These are phyloP conservation scores for Glycine tomentella DNA, from an alignment of 306 rosid species.

Conservation along the genomic window DNA sequence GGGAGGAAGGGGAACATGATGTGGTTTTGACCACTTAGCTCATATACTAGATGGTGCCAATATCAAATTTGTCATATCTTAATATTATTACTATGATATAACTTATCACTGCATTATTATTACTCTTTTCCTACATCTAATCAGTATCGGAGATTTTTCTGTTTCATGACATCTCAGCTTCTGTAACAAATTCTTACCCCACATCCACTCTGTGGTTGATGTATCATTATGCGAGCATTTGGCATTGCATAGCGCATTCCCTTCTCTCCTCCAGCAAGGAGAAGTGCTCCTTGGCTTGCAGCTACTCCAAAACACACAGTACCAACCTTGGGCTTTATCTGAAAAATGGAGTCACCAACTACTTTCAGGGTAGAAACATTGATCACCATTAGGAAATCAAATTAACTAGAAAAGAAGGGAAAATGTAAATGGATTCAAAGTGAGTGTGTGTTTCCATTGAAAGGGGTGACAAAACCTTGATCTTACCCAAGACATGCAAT, in stretches of 20 bases:
- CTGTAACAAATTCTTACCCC: constrained; percentile 67
- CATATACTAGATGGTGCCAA: constrained; percentile 2
- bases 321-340: constrained; percentile 99
- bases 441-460: background rate
- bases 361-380: constrained; percentile 31
- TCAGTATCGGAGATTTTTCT: constrained; percentile 22
- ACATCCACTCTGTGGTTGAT: constrained; percentile 95
- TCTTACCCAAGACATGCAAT: constrained; percentile 99
- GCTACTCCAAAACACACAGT: constrained; percentile 94
- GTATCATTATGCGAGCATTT: constrained; percentile 95
- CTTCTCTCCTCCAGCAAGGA: constrained; percentile 99
- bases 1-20: background rate
- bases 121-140: background rate
- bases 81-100: background rate
- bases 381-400: constrained; percentile 8
- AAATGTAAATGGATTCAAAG: constrained; percentile 6
- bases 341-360: constrained; percentile 46
- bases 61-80: background rate
- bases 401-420: constrained; percentile 30
- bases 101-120: background rate
- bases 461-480: background rate
- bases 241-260: constrained; percentile 99
- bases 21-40: constrained; percentile 3
- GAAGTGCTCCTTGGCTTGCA: constrained; percentile 97
- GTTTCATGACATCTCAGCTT: constrained; percentile 17